Evolutionary conservation across 2,329 filamentous ascomycete genomes (phyloP), one percentile per base, ranked within the genome.

Genomic region (Didymosphaeria variabile): DNA sequence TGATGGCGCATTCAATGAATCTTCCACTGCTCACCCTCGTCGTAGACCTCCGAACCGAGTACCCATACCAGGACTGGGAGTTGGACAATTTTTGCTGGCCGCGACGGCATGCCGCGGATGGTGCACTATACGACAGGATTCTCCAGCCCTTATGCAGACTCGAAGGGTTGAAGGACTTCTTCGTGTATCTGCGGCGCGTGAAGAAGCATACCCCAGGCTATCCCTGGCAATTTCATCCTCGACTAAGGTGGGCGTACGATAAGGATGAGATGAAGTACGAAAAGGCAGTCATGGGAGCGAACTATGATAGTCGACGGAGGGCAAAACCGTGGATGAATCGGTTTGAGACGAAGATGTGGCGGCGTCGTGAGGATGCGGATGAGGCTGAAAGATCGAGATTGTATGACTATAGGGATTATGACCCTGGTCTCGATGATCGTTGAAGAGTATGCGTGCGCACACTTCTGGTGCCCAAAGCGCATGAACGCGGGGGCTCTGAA

Each of bases 131-230:
- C 54, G 36, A 57, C n/a, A 17, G 34, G 12, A 15, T 57, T 6
- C 40, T 61, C 10, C 23, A 47, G 1, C 58, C 58, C 6, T 23
- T 61, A 15, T 5, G 44, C 23, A 40, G 53, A 15, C 23, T 57
- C 38, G 46, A 49, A 13, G 58, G 58, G 10, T n/a, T 61, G 38
- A 60, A 60, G n/a, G 31, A 60, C 32, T 61, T 53, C 42, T 61
- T 29, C 8, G 32, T 61, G 2, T 61, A 61, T 49, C 26, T 49
- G 46, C 17, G 13, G 44, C 44, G 44, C 23, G 21, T 46, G 19
- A 46, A 29, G 3, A 46, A 26, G 44, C 10, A 13, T 9, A 4
- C 23, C 15, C 17, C 17, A 26, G 36, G 1, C 47, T 45, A 15
- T 8, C 34, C 34, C 34, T 36, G 31, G 23, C n/a, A 56, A 12